Evolutionary conservation across 148 eudicot genomes (phyloP).

Genomic region (Heliamphora exappendiculata): DNA sequence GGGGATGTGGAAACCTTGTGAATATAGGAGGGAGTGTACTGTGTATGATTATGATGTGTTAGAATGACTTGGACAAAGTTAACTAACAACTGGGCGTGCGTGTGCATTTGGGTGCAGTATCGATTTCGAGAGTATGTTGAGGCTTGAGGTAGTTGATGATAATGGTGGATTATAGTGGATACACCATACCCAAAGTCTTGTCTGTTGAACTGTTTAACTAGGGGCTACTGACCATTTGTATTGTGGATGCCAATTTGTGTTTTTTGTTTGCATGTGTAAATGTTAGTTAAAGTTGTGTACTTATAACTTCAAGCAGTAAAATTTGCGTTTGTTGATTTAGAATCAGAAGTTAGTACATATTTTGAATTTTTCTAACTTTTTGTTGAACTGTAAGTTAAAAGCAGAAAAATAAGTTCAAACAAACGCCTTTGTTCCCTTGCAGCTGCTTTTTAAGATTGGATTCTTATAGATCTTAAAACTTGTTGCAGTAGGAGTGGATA

Average conservation of each 20-base stretch:
- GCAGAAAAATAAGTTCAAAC: too few species aligned
- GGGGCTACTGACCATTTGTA: constrained; percentile 12
- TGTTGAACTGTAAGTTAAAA: too few species aligned
- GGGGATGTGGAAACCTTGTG: constrained; percentile 19
- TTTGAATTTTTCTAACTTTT: too few species aligned
- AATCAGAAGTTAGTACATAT: too few species aligned
- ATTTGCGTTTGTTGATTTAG: too few species aligned
- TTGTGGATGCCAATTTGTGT: not conserved
- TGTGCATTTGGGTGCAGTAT: not conserved
- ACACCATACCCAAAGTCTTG: constrained; percentile 2
- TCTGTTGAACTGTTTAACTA: constrained; percentile 5
- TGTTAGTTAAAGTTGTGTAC: too few species aligned
- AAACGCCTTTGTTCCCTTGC: not conserved
- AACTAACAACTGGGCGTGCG: constrained; percentile 8
- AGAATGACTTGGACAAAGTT: constrained; percentile 18
- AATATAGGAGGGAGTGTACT: constrained; percentile 18
- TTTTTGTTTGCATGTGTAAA: not conserved
- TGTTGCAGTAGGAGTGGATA: too few species aligned
- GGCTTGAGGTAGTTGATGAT: constrained; percentile 6
- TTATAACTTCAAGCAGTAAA: too few species aligned
- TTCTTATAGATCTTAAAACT: too few species aligned
- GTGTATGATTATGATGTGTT: constrained; percentile 18
- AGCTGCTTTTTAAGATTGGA: not conserved
- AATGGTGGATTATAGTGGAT: not conserved
- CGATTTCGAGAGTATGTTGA: not conserved